Conservation (phyloP, 192 early-diverging fungal genomes). For the Coemansia sp. region DNA sequence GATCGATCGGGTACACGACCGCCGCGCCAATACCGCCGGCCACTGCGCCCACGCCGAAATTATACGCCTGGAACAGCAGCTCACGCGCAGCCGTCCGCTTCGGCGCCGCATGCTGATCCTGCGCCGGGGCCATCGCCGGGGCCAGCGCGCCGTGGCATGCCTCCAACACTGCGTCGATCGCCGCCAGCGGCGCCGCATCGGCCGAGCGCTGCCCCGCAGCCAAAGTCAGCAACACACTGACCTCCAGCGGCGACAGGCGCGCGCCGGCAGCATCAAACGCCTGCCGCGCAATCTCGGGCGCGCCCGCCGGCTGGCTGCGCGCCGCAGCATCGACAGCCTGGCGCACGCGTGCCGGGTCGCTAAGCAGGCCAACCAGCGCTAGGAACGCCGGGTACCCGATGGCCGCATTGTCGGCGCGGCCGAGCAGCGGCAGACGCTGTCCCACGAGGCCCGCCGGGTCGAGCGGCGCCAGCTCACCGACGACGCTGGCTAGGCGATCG, state of each 20-base stretch:
- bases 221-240: conserved; percentile 43
- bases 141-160: conserved; percentile 24
- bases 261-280: conserved; percentile 11
- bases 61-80: conserved; percentile 58
- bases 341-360: conserved; percentile 37
- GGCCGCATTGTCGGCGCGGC: conserved; percentile 11
- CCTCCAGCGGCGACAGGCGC: conserved; percentile 47
- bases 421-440: conserved; percentile 36
- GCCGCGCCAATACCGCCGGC: conserved; percentile 93
- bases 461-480: conserved; percentile 30
- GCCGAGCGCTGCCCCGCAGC: conserved; percentile 24
- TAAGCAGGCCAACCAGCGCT: conserved; percentile 45
- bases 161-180: conserved; percentile 14
- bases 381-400: conserved; percentile 56
- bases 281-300: conserved; percentile 9
- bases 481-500: conserved; percentile 34
- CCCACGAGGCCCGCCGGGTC: conserved; percentile 17
- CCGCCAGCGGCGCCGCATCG: conserved; percentile 15
- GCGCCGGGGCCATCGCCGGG: conserved; percentile 5
- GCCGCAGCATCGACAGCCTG: conserved; percentile 40
- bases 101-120: neutral
- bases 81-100: conserved; percentile 36
- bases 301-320: conserved; percentile 6
- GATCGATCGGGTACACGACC: conserved; percentile 94
- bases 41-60: conserved; percentile 80